Conservation (phyloP, 306 rosid genomes). For the Begonia peltatifolia region DNA sequence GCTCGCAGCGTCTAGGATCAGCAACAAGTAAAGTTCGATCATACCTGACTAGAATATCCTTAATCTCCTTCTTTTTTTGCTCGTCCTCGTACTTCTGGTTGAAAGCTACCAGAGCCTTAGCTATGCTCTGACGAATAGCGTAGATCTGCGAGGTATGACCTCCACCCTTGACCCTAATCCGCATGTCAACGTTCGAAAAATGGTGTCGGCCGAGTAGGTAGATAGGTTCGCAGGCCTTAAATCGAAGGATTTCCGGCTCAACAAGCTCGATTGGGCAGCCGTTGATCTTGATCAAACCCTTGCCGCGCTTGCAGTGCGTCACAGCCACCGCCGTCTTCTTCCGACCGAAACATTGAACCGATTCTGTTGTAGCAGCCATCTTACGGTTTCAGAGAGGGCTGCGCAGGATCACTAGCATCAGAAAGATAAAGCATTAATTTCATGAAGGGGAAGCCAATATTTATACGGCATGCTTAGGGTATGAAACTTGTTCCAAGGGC, state of each 20-base stretch:
- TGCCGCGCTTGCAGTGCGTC: slow-evolving; percentile 4
- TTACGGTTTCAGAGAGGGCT: too few species aligned
- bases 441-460: too few species aligned
- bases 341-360: slow-evolving; percentile 9
- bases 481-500: too few species aligned
- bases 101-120: slow-evolving; percentile 6
- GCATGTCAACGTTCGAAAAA: slow-evolving; percentile 3
- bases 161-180: slow-evolving; percentile 4
- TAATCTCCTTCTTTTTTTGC: slow-evolving; percentile 5
- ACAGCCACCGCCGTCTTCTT: slow-evolving; percentile 7
- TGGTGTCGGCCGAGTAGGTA: slow-evolving; percentile 1
- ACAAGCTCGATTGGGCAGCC: slow-evolving; percentile 7
- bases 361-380: slow-evolving; percentile 5
- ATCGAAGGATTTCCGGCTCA: slow-evolving; percentile 2
- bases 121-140: slow-evolving; percentile 7
- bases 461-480: too few species aligned
- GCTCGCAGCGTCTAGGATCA: slow-evolving; percentile 8
- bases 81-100: slow-evolving; percentile 8
- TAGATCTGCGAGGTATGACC: slow-evolving; percentile 8
- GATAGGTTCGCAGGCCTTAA: slow-evolving; percentile 8
- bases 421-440: too few species aligned
- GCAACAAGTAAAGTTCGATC: slow-evolving; percentile 7
- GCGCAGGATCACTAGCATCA: too few species aligned
- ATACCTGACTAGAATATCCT: slow-evolving; percentile 6
- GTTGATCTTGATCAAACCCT: slow-evolving; percentile 5